Base-by-base conservation (phyloP, 495 filamentous ascomycete species). In the Tuber indicum region DNA sequence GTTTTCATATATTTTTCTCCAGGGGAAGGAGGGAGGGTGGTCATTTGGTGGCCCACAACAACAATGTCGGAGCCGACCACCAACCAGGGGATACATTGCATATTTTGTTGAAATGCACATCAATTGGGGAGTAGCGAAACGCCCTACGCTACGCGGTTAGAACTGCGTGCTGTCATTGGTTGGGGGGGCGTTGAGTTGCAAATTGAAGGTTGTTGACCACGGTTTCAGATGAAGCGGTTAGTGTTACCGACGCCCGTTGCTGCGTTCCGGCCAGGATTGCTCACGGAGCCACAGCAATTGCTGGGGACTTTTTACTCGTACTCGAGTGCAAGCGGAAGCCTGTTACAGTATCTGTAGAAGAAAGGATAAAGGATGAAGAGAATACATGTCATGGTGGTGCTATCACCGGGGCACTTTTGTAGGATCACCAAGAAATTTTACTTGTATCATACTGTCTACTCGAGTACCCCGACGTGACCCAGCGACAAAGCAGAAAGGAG, bases 171-270 rank as follows among this genome's bases (percentile, higher is more conserved):
- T 66, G 26, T 66, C 58, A 66, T 66, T 66, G 58, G 58, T 5
- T 14, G 6, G 12, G 52, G 49, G 23, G 26, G n/a, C 17, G 14
- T 17, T 32, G 26, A 17, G 36, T 17, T 17, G 58, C 5, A 66
- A 66, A 66, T 66, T 66, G 58, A 66, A 36, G 58, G 58, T 66
- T 32, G 58, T 26, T 14, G n/a, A 66, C n/a, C 26, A 66, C n/a
- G 26, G 58, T 66, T 66, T 66, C 58, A 66, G 58, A 66, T 32
- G 58, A 66, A 66, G 58, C 58, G 58, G 58, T 66, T 66, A 66
- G 58, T 66, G 58, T 66, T 66, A 36, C 58, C 52, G 23, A 19
- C 23, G 49, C 49, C n/a, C 52, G 58, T 66, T 32, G 26, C 26
- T 36, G 12, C 1, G 26, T 66, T 26, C 26, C 10, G 58, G 7